These are phyloP conservation scores for Phragmites australis DNA, from an alignment of 176 grass and related monocot genomes.

Conservation along the genomic window DNA sequence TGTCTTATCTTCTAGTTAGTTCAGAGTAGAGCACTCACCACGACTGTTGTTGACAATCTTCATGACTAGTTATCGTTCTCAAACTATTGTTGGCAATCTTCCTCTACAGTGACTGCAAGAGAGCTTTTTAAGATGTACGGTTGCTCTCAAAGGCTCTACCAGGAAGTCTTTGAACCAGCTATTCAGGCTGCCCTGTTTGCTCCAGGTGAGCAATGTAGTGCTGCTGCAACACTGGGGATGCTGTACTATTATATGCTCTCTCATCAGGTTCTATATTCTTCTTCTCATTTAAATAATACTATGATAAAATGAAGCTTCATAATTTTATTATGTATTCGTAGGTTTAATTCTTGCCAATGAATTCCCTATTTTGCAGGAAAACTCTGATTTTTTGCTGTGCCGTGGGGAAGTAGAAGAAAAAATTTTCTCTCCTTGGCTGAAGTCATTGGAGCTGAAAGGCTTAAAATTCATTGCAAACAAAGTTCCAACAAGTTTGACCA, in stretches of 20 bases:
- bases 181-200: slow-evolving; percentile 76
- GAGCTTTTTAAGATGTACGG: slow-evolving; percentile 78
- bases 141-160: slow-evolving; percentile 77
- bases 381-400: slow-evolving; percentile 74
- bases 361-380: slow-evolving; percentile 64
- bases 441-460: slow-evolving; percentile 66
- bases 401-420: slow-evolving; percentile 61
- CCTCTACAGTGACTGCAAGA: slow-evolving; percentile 75
- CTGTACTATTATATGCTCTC: slow-evolving; percentile 87
- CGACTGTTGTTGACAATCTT: background rate
- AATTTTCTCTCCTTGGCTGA: slow-evolving; percentile 76
- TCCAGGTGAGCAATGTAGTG: slow-evolving; percentile 79
- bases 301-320: background rate
- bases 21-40: background rate
- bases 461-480: slow-evolving; percentile 67
- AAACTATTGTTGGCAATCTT: slow-evolving; percentile 40
- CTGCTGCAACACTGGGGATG: slow-evolving; percentile 78
- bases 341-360: slow-evolving; percentile 4
- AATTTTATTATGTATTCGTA: background rate
- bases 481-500: slow-evolving; percentile 50
- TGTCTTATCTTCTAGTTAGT: slow-evolving; percentile 8
- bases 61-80: background rate
- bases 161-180: slow-evolving; percentile 65
- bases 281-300: background rate
- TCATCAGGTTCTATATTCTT: slow-evolving; percentile 65